Base-by-base conservation (phyloP, 345 rosid species). In the Triadica sebifera region DNA sequence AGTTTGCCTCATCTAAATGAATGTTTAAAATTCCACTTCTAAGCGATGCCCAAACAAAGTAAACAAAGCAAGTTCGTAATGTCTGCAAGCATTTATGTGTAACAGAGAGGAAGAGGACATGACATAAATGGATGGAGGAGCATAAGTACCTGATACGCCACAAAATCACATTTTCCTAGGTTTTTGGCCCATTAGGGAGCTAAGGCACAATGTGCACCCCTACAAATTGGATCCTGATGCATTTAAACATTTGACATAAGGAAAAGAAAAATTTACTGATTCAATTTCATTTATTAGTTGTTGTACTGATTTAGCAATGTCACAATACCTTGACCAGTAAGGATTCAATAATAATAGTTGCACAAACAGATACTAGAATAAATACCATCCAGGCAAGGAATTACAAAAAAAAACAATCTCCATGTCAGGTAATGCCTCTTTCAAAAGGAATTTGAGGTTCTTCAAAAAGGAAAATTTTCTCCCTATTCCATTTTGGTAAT, bases 201-300 rank as follows among this genome's bases (percentile, higher is more conserved):
- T 74, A 94, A 73, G 43, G 90, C 85, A 83, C 98, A 92, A 71
- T 90, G 87, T 16, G 94, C 96, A 75, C 92, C 86, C 46, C 98
- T 94, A 67, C 86, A 80, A 29, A 90, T 93, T 61, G 94, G 95
- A 81, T 92, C 97, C 98, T 94, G 84, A 15, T 13, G 37, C 59
- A 70, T 34, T 76, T n/a, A 71, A 65, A 61, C 34, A 12, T 37
- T 12, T 29, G 55, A 38, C 15, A 37, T 43, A 19, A 38, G 22
- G 45, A 52, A 46, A 15, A 41, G 5, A n/a, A 4, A 41, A 1
- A 2, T 62, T 59, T n/a, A 29, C 71, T 4, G 41, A 51, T 63
- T 65, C 71, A 50, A 8, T 37, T 43, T 56, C 43, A 34, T 47
- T 49, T 55, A 41, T 41, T 34, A 12, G 29, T 45, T 38, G 29